Evolutionary conservation across 352 stramenopile species (phyloP), one percentile per base, ranked within the genome.

Genomic region (Pythium chondricola): DNA sequence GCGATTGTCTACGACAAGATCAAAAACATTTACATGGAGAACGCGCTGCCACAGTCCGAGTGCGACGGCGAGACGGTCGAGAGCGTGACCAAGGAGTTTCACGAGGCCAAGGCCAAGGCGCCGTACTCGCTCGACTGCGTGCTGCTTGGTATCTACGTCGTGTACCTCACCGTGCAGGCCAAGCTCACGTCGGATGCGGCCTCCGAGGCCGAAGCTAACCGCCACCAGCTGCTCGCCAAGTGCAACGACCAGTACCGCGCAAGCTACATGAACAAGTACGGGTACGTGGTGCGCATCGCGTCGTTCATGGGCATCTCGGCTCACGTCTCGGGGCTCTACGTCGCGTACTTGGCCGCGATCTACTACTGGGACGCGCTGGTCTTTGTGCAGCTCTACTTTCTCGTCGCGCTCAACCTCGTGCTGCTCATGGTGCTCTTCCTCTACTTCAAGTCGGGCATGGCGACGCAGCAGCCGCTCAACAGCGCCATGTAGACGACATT

Each of bases 11-110:
- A 92, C 58, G 80, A 92, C 63, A 88, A 88, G 52, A 72, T 92
- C 39, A 92, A 92, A 69, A 92, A 92, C 59, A 78, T 83, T 17
- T 92, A 89, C 62, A 89, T 87, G 80, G 76, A 92, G 57, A 89
- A 92, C 48, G 71, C 77, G 13, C 63, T 88, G 17, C 76, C 80
- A 11, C 69, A 85, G 40, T 88, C 75, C 21, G 80, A 92, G 42
- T 88, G 75, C 36, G 76, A 92, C 33, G 75, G 77, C 22, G 80
- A 92, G 58, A 86, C 80, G 4, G 71, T 87, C n/a, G 78, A 82
- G 25, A 92, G 74, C 35, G 80, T 92, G 16, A 66, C 57, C 13
- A 73, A 75, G n/a, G 80, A 92, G 46, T 89, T 73, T 61, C 48
- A 58, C 25, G 71, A 63, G 2, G 77, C 80, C 17, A 74, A 73